Base-by-base conservation (phyloP, 257 asterid species). In the Coffea eugenioides region DNA sequence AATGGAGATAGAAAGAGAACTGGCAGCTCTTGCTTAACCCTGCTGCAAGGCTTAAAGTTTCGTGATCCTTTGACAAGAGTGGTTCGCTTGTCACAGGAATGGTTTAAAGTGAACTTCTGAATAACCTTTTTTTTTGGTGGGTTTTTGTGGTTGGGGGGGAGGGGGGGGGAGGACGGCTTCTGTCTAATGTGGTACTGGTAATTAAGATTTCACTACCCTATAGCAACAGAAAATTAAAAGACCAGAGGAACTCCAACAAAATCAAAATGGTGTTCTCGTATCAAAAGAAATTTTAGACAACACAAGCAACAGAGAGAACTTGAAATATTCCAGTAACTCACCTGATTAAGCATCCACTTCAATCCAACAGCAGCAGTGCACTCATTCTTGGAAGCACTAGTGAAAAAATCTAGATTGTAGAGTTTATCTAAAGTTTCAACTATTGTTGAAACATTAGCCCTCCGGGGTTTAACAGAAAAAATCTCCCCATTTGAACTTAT, bases 331-430 rank as follows among this genome's bases (percentile, higher is more conserved):
- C 71, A 85, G 14, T 77, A 77, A 80, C 85, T 85, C 62, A 89
- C 98, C 95, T 94, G 97, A 82, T 94, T 94, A 79, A 94, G 91
- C 98, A 94, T 94, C 98, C 98, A 92, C 86, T 94, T 94, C 90
- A 94, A 87, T 77, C 99, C 99, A 80, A 96, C 91, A 6, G 99
- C 99, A 81, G 99, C 95, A 0, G 97, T 94, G 91, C 99, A 96
- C 87, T 96, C 97, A 82, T 96, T 96, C 83, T 92, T 94, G 27
- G 98, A 90, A 79, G 99, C 98, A 78, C 99, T 96, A 20, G 97
- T 88, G 66, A 88, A 79, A 89, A 88, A 87, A 66, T 96, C 99
- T n/a, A 96, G 89, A 86, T 94, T 90, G 85, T 94, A 96, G 78
- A 96, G 79, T 54, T 72, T 86, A 80, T 96, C 99, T 90, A 96